These are phyloP conservation scores for Diaporthe eres DNA, from an alignment of 2,329 filamentous ascomycete genomes.

Conservation along the genomic window DNA sequence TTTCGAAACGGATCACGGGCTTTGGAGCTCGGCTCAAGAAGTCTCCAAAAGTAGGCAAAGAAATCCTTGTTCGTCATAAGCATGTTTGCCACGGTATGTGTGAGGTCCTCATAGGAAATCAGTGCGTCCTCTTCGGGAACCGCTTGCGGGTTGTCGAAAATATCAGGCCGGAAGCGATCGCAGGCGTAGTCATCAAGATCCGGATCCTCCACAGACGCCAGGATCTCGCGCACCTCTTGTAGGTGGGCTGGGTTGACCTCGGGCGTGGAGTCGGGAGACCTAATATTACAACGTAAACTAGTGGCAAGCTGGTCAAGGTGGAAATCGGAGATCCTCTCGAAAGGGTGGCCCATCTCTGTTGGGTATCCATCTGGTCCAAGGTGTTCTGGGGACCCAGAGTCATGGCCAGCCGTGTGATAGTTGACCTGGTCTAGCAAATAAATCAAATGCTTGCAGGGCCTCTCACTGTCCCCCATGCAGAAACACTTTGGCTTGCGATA, in stretches of 20 bases:
- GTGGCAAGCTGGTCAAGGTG: conserved; percentile 67
- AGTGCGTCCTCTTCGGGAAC: conserved; percentile 50
- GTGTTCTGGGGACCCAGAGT: conserved; percentile 22
- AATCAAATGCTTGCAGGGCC: conserved; percentile 65
- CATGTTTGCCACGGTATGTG: conserved; percentile 67
- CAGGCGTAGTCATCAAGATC: conserved; percentile 55
- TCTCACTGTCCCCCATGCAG: conserved; percentile 53
- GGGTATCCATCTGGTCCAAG: conserved; percentile 61
- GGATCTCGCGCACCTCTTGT: conserved; percentile 65
- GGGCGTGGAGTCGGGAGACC: conserved; percentile 49
- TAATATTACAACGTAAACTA: conserved; percentile 64
- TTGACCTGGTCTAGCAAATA: conserved; percentile 69
- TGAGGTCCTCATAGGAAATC: conserved; percentile 61
- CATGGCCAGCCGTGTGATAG: conserved; percentile 59
- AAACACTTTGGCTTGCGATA: conserved; percentile 62
- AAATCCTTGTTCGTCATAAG: conserved; percentile 68
- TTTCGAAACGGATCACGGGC: conserved; percentile 63
- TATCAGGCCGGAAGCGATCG: conserved; percentile 60
- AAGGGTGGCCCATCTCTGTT: conserved; percentile 63
- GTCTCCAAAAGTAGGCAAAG: conserved; percentile 66
- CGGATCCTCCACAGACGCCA: conserved; percentile 58
- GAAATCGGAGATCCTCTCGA: conserved; percentile 63
- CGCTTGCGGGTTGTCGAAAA: conserved; percentile 53
- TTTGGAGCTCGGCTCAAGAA: conserved; percentile 59
- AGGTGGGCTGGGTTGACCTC: conserved; percentile 55